These are phyloP conservation scores for Discostella stelligera DNA, from an alignment of 352 stramenopile species.

Conservation along the genomic window DNA sequence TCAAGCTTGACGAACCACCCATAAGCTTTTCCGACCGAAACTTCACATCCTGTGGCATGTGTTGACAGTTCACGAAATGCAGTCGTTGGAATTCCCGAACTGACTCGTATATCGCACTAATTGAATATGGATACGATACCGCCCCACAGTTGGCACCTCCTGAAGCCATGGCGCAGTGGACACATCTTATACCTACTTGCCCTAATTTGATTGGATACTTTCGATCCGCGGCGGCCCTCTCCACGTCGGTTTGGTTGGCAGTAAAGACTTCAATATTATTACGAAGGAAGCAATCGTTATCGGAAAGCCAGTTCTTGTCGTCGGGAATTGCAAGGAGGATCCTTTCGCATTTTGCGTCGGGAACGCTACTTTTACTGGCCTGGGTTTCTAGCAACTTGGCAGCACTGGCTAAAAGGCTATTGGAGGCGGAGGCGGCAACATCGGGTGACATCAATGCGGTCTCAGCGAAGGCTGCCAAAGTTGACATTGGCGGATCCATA, in stretches of 20 bases:
- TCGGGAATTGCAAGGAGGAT: constrained; percentile 73
- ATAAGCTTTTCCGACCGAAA: constrained; percentile 48
- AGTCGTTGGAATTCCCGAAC: constrained; percentile 75
- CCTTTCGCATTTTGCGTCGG: constrained; percentile 9
- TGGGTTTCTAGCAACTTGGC: constrained; percentile 8
- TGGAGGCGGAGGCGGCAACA: constrained; percentile 6
- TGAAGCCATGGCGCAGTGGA: constrained; percentile 58
- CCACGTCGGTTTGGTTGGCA: constrained; percentile 60
- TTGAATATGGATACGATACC: constrained; percentile 71
- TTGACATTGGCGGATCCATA: constrained; percentile 1
- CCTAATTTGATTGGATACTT: constrained; percentile 73
- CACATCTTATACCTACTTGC: constrained; percentile 75
- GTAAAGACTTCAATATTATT: constrained; percentile 77
- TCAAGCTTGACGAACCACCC: constrained; percentile 64
- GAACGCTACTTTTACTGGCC: not conserved
- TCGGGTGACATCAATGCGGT: constrained; percentile 18
- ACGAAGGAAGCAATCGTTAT: constrained; percentile 73
- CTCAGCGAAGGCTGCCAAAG: not conserved
- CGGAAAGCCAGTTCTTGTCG: constrained; percentile 78
- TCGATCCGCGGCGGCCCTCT: constrained; percentile 41
- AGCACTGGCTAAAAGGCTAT: constrained; percentile 15
- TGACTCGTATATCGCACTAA: constrained; percentile 74
- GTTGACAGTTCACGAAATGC: constrained; percentile 69
- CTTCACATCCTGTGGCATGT: constrained; percentile 51
- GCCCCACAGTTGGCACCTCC: constrained; percentile 41